Evolutionary conservation across 179 eudicot genomes (phyloP), one percentile per base, ranked within the genome.

Genomic region (Heliamphora pulchella): DNA sequence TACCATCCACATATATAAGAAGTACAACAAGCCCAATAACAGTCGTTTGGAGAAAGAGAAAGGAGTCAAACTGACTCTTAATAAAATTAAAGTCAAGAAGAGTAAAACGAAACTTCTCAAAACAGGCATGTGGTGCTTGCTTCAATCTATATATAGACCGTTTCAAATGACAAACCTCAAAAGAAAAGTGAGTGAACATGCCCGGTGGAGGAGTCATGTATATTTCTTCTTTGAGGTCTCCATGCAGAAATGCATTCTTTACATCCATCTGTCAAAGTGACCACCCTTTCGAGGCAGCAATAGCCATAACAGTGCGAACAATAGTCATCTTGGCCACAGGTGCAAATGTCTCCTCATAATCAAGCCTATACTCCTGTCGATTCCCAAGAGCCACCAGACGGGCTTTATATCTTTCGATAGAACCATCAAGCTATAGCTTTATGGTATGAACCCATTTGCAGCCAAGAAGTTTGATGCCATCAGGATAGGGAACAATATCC

Each of bases 31-130:
- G 39, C 17, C 78, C 50, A 20, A 11, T 41, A 31, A 8, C 1
- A 1, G 65, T 58, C 20, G 58, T 57, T 5, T 10, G 10, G 9
- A 77, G 2, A 39, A 77, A 77, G 2, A 77, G 44, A 77, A 71
- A 77, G 4, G 59, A 62, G 41, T 77, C 79, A 77, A 43, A 77
- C 2, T 77, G 11, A 4, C 71, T 77, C 9, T 77, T 10, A 1
- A 1, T 4, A 77, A 77, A 77, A 1, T 4, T 17, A 17, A 77
- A 77, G 3, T 46, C 8, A 10, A 77, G 43, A 6, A 77, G 17
- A n/a, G 79, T 77, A n/a, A 39, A 22, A 39, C 44, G 59, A n/a
- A 77, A 77, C 59, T 77, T 77, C 4, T 77, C 70, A 77, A 77
- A 77, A 58, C 79, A 76, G 1, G 77, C 77, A 0, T 5, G 48